A percentile compares a stretch with the other conserved stretches of the same genome.
These are phyloP conservation scores for Epichloe aotearoae DNA, from an alignment of 2,329 filamentous ascomycete genomes.

Conservation along the genomic window DNA sequence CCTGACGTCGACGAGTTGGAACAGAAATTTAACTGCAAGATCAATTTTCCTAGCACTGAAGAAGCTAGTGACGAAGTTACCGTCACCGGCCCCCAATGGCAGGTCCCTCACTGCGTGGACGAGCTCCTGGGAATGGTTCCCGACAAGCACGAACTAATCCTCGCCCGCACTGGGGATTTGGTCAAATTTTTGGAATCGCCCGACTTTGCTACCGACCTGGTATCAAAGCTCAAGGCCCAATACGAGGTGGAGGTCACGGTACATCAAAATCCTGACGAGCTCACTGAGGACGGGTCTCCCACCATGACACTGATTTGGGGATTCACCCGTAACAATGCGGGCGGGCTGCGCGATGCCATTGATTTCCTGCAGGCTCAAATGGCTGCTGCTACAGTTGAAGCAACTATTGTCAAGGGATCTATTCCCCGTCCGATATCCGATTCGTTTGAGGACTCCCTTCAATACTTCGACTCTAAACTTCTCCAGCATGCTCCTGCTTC, in stretches of 20 bases:
- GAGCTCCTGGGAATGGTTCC: slow-evolving; percentile 97
- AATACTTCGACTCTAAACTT: slow-evolving; percentile 94
- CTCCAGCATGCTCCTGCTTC: slow-evolving; percentile 81
- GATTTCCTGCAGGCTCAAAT: slow-evolving; percentile 83
- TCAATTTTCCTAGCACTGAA: slow-evolving; percentile 94
- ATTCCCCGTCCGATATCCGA: slow-evolving; percentile 97
- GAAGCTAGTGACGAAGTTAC: slow-evolving; percentile 93
- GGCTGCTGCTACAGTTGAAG: slow-evolving; percentile 79
- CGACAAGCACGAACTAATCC: slow-evolving; percentile 82
- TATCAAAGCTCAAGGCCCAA: slow-evolving; percentile 75
- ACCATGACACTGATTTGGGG: slow-evolving; percentile 57
- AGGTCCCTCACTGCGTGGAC: slow-evolving; percentile 93
- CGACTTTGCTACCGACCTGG: slow-evolving; percentile 68
- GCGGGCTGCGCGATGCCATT: slow-evolving; percentile 87
- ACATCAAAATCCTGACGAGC: slow-evolving; percentile 47
- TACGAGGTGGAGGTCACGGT: slow-evolving; percentile 82
- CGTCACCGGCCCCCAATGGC: slow-evolving; percentile 93
- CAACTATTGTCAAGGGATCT: slow-evolving; percentile 77
- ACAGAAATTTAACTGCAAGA: slow-evolving; percentile 99
- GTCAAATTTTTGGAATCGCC: slow-evolving; percentile 74
- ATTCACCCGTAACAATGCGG: slow-evolving; percentile 94
- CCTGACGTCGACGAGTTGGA: slow-evolving; percentile 86
- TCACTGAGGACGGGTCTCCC: slow-evolving; percentile 41
- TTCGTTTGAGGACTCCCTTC: slow-evolving; percentile 92
- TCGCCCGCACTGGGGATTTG: slow-evolving; percentile 63